Evolutionary conservation across 495 filamentous ascomycete species (phyloP).

Genomic region (Penicillium verhagenii): DNA sequence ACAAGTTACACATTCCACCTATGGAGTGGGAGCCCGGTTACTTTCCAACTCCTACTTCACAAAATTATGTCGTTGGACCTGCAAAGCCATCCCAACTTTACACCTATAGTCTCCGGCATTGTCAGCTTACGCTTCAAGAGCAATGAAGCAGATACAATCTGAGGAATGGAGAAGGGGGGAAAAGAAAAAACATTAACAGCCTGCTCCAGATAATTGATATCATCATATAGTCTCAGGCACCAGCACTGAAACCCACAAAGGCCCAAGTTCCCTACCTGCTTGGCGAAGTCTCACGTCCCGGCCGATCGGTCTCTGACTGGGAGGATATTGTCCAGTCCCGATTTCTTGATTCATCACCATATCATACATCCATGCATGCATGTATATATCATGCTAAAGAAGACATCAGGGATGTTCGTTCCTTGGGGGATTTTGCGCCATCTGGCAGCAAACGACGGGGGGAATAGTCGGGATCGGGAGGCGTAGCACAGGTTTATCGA

Average conservation of each 20-base stretch:
- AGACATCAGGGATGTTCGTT: conserved; percentile 24
- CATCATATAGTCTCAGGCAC: conserved; percentile 43
- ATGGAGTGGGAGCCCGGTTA: too few relatives aligned
- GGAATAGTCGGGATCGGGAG: too few relatives aligned
- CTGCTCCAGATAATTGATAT: conserved; percentile 43
- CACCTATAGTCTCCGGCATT: conserved; percentile 24
- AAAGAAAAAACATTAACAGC: too few relatives aligned
- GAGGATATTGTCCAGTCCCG: conserved; percentile 19
- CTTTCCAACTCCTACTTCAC: too few relatives aligned
- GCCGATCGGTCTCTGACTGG: conserved; percentile 21
- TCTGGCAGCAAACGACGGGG: too few relatives aligned
- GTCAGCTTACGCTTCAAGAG: conserved; percentile 23
- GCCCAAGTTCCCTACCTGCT: conserved; percentile 29
- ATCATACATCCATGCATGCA: too few relatives aligned
- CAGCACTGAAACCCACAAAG: conserved; percentile 43
- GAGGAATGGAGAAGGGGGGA: conserved; percentile 30
- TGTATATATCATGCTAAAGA: too few relatives aligned
- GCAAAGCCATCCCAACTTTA: conserved; percentile 32
- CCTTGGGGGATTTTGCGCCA: too few relatives aligned
- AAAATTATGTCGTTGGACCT: conserved; percentile 21
- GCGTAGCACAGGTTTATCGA: too few relatives aligned
- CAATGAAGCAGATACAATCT: conserved; percentile 38
- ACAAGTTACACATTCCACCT: too few relatives aligned
- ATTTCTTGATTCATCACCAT: too few relatives aligned
- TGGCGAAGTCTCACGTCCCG: conserved; percentile 35